A percentile compares a stretch with the other conserved stretches of the same genome.
These are phyloP conservation scores for Umbilicus rupestris DNA, from an alignment of 164 flowering plant species.

Conservation along the genomic window DNA sequence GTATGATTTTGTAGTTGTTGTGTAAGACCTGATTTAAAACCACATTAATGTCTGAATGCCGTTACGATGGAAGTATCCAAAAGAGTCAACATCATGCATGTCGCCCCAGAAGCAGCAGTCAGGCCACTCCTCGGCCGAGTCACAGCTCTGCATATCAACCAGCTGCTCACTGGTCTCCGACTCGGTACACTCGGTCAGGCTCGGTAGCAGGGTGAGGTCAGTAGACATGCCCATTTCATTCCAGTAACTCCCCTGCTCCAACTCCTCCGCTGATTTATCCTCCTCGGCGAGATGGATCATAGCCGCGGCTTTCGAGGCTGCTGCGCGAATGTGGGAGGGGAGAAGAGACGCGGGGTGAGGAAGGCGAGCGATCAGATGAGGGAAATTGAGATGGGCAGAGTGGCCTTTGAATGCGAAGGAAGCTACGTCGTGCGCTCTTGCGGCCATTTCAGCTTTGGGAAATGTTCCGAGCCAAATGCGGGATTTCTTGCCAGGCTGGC, in stretches of 20 bases:
- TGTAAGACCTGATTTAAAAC: neutral
- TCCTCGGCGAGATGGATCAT: neutral
- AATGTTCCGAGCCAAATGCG: neutral
- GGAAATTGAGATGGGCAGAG: conserved; percentile 5
- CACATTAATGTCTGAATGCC: neutral
- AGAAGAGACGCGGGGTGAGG: neutral
- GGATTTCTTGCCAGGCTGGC: neutral
- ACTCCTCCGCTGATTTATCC: neutral
- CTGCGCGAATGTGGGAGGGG: conserved; percentile 2
- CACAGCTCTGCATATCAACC: neutral
- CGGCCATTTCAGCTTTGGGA: conserved; percentile 3
- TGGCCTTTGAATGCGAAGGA: conserved; percentile 2
- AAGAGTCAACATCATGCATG: neutral
- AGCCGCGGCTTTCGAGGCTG: neutral
- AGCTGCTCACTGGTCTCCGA: neutral
- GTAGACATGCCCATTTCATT: neutral
- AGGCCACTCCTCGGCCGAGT: neutral
- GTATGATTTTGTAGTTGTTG: neutral
- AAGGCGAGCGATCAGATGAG: neutral
- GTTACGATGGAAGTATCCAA: neutral
- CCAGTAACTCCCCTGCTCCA: neutral
- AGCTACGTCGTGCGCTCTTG: conserved; percentile 1
- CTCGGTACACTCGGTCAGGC: neutral
- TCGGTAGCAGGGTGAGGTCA: neutral
- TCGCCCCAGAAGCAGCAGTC: neutral